These are phyloP conservation scores for Xerocomellus intermedius DNA, from an alignment of 768 basidiomycete genomes.

Conservation along the genomic window DNA sequence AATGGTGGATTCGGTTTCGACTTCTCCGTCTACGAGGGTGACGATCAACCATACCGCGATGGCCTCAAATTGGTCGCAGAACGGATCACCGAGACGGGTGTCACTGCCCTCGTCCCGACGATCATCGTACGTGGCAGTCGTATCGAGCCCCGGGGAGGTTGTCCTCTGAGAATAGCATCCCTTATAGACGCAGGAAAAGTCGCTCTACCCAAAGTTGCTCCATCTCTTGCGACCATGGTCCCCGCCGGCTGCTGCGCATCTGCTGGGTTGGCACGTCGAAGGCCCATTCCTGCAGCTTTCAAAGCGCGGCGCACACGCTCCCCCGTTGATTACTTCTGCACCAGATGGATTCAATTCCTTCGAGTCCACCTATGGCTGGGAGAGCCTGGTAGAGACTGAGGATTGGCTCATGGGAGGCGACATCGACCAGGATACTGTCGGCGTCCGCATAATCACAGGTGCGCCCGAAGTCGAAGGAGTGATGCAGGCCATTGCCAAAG, in stretches of 20 bases:
- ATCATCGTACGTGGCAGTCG: constrained; percentile 55
- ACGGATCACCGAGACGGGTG: constrained; percentile 82
- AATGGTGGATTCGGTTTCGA: constrained; percentile 90
- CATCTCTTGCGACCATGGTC: constrained; percentile 67
- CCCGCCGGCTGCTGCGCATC: constrained; percentile 59
- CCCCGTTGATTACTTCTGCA: constrained; percentile 61
- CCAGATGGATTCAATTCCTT: constrained; percentile 64
- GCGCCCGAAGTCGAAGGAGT: constrained; percentile 88
- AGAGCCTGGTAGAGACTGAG: constrained; percentile 60
- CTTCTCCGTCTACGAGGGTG: constrained; percentile 77
- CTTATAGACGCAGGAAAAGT: constrained; percentile 71
- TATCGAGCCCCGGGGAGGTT: neutral
- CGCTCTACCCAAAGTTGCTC: constrained; percentile 69
- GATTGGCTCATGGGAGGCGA: constrained; percentile 61
- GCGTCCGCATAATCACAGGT: constrained; percentile 78
- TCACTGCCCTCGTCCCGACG: constrained; percentile 72
- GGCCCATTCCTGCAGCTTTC: constrained; percentile 82
- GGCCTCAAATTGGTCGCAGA: constrained; percentile 72
- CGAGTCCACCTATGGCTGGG: constrained; percentile 69
- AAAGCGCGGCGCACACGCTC: constrained; percentile 85
- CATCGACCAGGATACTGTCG: constrained; percentile 34
- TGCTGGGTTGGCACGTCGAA: constrained; percentile 90
- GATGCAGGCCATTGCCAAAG: constrained; percentile 60
- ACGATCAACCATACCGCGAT: constrained; percentile 62
- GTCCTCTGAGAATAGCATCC: neutral